Evolutionary conservation across 352 stramenopile genomes (phyloP).

Genomic region (Globisporangium cylindrosporum): DNA sequence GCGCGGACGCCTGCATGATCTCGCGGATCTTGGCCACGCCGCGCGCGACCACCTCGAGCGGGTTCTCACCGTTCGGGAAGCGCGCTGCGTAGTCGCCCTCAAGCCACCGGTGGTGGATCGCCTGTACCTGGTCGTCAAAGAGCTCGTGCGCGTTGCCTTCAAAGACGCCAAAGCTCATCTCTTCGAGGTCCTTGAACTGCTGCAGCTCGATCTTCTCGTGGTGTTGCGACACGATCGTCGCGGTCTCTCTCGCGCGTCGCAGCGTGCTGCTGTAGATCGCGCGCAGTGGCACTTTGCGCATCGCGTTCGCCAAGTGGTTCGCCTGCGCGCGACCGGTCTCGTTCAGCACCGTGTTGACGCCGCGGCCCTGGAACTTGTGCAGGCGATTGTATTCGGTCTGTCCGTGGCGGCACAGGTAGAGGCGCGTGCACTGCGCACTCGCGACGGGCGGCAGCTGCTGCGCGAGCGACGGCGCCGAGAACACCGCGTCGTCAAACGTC

Average conservation of each 20-base stretch:
- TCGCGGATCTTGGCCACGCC: conserved; percentile 65
- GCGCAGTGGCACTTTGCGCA: conserved; percentile 63
- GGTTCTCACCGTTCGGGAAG: conserved; percentile 69
- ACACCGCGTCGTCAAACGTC: conserved; percentile 1
- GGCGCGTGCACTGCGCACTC: conserved; percentile 41
- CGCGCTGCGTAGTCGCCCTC: conserved; percentile 42
- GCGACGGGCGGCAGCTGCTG: conserved; percentile 64
- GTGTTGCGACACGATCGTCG: conserved; percentile 37
- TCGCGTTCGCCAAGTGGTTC: conserved; percentile 49
- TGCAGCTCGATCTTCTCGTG: conserved; percentile 58
- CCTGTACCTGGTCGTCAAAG: conserved; percentile 51
- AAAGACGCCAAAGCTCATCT: conserved; percentile 83
- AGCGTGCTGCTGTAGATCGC: conserved; percentile 65
- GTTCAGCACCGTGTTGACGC: conserved; percentile 76
- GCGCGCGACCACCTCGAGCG: conserved; percentile 61
- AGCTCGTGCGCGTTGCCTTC: conserved; percentile 57
- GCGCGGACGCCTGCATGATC: conserved; percentile 31
- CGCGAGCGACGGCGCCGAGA: conserved; percentile 16
- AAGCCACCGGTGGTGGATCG: conserved; percentile 63
- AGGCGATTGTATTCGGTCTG: conserved; percentile 77
- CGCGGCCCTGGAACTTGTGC: conserved; percentile 73
- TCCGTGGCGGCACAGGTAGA: conserved; percentile 79
- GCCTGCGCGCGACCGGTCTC: conserved; percentile 55
- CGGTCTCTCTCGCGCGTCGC: conserved; percentile 14
- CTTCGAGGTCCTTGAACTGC: conserved; percentile 65